Conservation (phyloP, 805 yeast genomes). For the Wickerhamomyces kurtzmanii region DNA sequence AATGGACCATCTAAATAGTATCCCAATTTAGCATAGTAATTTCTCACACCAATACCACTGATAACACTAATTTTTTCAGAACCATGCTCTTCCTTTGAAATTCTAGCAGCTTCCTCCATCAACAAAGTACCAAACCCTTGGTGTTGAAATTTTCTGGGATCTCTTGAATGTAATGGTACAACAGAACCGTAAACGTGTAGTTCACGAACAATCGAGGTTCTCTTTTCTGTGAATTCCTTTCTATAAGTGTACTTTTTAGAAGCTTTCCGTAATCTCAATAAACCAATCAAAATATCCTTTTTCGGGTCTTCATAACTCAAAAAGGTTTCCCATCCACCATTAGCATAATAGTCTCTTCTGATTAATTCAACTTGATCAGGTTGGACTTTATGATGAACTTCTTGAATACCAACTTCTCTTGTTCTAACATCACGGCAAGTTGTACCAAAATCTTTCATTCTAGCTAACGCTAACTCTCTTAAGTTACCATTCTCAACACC, state of each 20-base stretch:
- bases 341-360: slow-evolving; percentile 92
- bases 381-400: slow-evolving; percentile 91
- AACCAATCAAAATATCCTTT: slow-evolving; percentile 89
- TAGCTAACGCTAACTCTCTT: slow-evolving; percentile 88
- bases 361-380: slow-evolving; percentile 96
- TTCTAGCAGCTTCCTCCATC: slow-evolving; percentile 98
- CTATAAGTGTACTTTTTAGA: slow-evolving; percentile 84
- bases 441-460: slow-evolving; percentile 98
- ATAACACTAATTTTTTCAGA: slow-evolving; percentile 86
- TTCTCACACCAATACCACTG: slow-evolving; percentile 95
- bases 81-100: slow-evolving; percentile 92
- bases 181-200: slow-evolving; percentile 96
- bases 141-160: slow-evolving; percentile 96
- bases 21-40: slow-evolving; percentile 88
- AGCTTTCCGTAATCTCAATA: slow-evolving; percentile 80
- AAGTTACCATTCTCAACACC: slow-evolving; percentile 98
- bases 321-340: slow-evolving; percentile 99
- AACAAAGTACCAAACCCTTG: slow-evolving; percentile 96
- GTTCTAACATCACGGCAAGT: slow-evolving; percentile 94
- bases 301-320: slow-evolving; percentile 94
- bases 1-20: slow-evolving; percentile 91
- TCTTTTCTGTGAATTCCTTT: slow-evolving; percentile 76
- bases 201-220: slow-evolving; percentile 92
- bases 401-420: slow-evolving; percentile 97
- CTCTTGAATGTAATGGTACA: slow-evolving; percentile 92